Evolutionary conservation across 345 rosid genomes (phyloP), one percentile per base, ranked within the genome.

Genomic region (Stellera chamaejasme): DNA sequence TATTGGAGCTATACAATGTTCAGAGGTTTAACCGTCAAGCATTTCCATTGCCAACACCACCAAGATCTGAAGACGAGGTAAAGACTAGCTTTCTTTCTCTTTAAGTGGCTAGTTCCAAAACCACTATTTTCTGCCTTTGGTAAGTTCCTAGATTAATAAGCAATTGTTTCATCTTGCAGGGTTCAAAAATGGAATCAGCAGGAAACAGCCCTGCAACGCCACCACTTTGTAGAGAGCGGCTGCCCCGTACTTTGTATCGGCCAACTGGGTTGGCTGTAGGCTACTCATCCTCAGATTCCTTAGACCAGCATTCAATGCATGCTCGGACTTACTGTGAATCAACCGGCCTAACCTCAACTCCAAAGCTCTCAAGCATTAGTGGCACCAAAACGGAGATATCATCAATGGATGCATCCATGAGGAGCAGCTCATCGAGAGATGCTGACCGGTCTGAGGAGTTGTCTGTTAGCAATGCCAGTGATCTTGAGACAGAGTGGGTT

Each of bases 1-100:
- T 93, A 61, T 89, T 80, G 92, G 99, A 93, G 69, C 96, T 93
- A 27, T 87, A 93, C 80, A 90, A 93, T 70, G 99, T 93, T 47
- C 95, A 93, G 74, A 90, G 96, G 78, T 81, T 93, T 62, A 93
- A 85, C 72, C 97, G 95, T 42, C 88, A 87, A 66, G 92, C 97
- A 43, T 81, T 86, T 70, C 85, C 99, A 14, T 90, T 93, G 54
- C 81, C 91, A 42, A 90, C 96, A 12, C 92, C 99, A 0, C 92
- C 96, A 14, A 82, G 87, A 79, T 82, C 92, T 42, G 97, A 93
- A 73, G 96, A 89, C 32, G 96, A 85, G 96, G 97, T 90, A 77
- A 80, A 19, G 23, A 69, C 54, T n/a, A n/a, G n/a, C 45, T 6
- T 13, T 32, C 39, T 5, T 32, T 32, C n/a, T n/a, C n/a, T 32